Conservation (phyloP, 2,329 filamentous ascomycete genomes). For the Diaporthe humulicola region DNA sequence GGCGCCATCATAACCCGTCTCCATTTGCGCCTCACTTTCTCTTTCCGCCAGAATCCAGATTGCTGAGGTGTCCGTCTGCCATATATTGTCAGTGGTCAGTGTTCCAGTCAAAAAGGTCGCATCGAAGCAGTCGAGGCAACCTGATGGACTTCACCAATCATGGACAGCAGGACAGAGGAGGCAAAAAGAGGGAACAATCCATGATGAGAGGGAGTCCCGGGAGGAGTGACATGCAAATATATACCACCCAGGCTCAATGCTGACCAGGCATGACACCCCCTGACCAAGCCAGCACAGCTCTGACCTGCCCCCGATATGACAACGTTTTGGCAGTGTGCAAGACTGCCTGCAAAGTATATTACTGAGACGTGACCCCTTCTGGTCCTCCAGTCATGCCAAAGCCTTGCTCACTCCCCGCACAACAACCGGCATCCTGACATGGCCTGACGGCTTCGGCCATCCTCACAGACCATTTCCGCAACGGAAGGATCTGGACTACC, state of each 20-base stretch:
- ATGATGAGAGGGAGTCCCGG: no score
- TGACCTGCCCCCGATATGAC: not conserved
- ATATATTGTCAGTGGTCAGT: not conserved
- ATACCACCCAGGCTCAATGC: not conserved
- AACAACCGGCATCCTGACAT: not conserved
- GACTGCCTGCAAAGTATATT: not conserved
- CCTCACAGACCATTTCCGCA: not conserved
- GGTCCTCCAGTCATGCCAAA: not conserved
- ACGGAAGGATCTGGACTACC: conserved; percentile 7
- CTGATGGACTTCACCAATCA: not conserved
- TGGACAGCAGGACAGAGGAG: no score
- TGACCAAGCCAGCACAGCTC: conserved; percentile 1
- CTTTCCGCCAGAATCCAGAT: not conserved
- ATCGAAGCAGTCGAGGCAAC: not conserved
- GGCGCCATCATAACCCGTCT: not conserved
- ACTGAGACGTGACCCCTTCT: not conserved
- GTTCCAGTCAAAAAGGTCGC: not conserved
- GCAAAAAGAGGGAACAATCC: no score
- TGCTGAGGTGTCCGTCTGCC: not conserved
- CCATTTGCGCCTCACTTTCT: not conserved
- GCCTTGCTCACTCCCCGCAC: not conserved
- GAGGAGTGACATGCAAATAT: not conserved
- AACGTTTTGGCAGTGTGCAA: no score
- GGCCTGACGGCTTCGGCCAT: not conserved
- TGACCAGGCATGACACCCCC: not conserved